These are phyloP conservation scores for Globisporangium middletonii DNA, from an alignment of 352 stramenopile genomes.

Conservation along the genomic window DNA sequence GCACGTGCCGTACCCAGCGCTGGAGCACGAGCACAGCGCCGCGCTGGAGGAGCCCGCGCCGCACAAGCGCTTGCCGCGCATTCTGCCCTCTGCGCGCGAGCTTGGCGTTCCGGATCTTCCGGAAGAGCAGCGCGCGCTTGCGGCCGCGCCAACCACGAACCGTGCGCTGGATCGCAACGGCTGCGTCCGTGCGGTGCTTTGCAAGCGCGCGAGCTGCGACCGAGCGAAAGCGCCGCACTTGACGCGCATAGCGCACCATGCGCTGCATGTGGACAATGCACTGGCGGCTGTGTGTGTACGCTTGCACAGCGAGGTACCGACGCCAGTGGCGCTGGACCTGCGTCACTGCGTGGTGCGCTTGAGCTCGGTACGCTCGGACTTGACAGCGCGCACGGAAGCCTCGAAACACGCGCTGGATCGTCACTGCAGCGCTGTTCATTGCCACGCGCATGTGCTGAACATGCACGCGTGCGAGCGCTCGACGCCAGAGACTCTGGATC, in stretches of 20 bases:
- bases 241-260: slow-evolving; percentile 30
- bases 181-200: slow-evolving; percentile 25
- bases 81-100: slow-evolving; percentile 48
- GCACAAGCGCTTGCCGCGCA: slow-evolving; percentile 40
- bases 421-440: slow-evolving; percentile 25
- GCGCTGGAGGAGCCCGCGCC: slow-evolving; percentile 32
- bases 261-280: slow-evolving; percentile 34
- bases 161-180: slow-evolving; percentile 31
- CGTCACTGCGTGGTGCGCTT: slow-evolving; percentile 17
- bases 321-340: slow-evolving; percentile 44
- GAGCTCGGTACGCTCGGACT: slow-evolving; percentile 23
- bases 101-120: slow-evolving; percentile 58
- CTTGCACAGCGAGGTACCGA: slow-evolving; percentile 10
- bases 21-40: slow-evolving; percentile 46
- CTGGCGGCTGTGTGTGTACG: slow-evolving; percentile 22
- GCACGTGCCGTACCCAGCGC: slow-evolving; percentile 35
- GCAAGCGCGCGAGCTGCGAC: slow-evolving; percentile 22
- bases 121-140: slow-evolving; percentile 45
- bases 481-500: slow-evolving; percentile 47
- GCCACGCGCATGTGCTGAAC: slow-evolving; percentile 21
- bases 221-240: slow-evolving; percentile 19
- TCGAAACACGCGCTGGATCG: slow-evolving; percentile 40
- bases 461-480: slow-evolving; percentile 25
- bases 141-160: slow-evolving; percentile 45
- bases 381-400: slow-evolving; percentile 23